Percentiles rank a stretch among this genome's conserved stretches.
phyloP scores from a whole-genome alignment of 1,284 basidiomycete species.

The Phlebopus sp. region DNA sequence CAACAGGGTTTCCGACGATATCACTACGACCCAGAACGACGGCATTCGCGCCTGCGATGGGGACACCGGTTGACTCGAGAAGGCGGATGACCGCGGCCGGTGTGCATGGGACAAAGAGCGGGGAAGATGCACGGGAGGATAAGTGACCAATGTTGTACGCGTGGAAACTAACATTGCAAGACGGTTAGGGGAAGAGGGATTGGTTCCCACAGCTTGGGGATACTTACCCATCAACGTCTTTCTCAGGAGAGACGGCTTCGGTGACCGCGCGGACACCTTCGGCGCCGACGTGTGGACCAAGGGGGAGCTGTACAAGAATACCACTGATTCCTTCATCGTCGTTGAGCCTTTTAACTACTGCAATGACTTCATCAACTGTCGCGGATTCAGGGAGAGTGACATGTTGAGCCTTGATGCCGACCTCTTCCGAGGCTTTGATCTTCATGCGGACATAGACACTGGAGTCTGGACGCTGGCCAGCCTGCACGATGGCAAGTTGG shows the following conservation, averaged over 20 bases:
- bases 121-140: slow-evolving; percentile 86
- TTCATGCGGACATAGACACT: slow-evolving; percentile 98
- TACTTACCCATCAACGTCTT: slow-evolving; percentile 93
- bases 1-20: slow-evolving; percentile 96
- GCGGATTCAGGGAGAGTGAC: slow-evolving; percentile 71
- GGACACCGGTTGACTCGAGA: slow-evolving; percentile 80
- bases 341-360: slow-evolving; percentile 81
- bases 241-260: slow-evolving; percentile 90
- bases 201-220: slow-evolving; percentile 13
- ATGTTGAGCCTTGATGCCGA: slow-evolving; percentile 89
- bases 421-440: slow-evolving; percentile 91
- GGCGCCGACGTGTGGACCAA: slow-evolving; percentile 80
- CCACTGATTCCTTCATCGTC: slow-evolving; percentile 83
- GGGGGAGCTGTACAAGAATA: slow-evolving; percentile 96
- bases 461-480: slow-evolving; percentile 89
- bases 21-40: slow-evolving; percentile 97
- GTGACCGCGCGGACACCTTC: slow-evolving; percentile 91
- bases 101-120: slow-evolving; percentile 94
- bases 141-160: slow-evolving; percentile 98
- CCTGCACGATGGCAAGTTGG: slow-evolving; percentile 91
- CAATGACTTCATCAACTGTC: slow-evolving; percentile 75
- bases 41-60: slow-evolving; percentile 75
- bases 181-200: slow-evolving; percentile 3
- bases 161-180: slow-evolving; percentile 69
- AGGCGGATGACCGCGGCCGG: slow-evolving; percentile 92